Conservation (phyloP, 2,329 filamentous ascomycete species). For the Neofusicoccum laricinum region DNA sequence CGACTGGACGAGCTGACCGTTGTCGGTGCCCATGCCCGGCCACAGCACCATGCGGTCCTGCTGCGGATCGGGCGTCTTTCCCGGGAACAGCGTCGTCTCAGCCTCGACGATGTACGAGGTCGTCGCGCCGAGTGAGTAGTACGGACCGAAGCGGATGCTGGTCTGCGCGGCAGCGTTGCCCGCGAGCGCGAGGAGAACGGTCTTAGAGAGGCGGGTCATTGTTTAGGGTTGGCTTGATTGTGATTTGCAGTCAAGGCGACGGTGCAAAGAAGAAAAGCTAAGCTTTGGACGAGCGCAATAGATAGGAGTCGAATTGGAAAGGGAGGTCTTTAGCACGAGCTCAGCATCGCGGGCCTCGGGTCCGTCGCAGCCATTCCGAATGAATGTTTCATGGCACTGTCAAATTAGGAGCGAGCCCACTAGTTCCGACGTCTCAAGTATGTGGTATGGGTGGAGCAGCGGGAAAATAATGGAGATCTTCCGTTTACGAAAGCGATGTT, state of each 20-base stretch:
- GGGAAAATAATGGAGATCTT: background rate
- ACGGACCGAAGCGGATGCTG: constrained; percentile 21
- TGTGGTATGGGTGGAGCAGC: background rate
- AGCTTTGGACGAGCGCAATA: background rate
- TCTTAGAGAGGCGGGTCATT: constrained; percentile 10
- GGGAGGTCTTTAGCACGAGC: background rate
- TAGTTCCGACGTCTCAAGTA: background rate
- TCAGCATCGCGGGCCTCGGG: background rate
- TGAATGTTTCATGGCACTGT: background rate
- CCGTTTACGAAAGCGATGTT: background rate
- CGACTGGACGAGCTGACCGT: constrained; percentile 50
- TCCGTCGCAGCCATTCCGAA: background rate
- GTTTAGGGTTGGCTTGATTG: background rate
- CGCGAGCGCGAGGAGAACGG: constrained; percentile 19
- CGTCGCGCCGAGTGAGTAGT: constrained; percentile 35
- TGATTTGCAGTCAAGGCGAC: background rate
- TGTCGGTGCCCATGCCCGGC: constrained; percentile 52
- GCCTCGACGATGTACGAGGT: constrained; percentile 45
- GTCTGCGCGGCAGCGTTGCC: constrained; percentile 21
- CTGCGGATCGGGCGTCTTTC: constrained; percentile 35
- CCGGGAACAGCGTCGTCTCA: constrained; percentile 44
- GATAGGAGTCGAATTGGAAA: background rate
- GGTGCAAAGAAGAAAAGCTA: background rate
- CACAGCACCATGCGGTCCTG: constrained; percentile 42
- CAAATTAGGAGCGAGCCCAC: background rate